Conservation (phyloP, 2,329 filamentous ascomycete species). For the Chalaropsis thielavioides region DNA sequence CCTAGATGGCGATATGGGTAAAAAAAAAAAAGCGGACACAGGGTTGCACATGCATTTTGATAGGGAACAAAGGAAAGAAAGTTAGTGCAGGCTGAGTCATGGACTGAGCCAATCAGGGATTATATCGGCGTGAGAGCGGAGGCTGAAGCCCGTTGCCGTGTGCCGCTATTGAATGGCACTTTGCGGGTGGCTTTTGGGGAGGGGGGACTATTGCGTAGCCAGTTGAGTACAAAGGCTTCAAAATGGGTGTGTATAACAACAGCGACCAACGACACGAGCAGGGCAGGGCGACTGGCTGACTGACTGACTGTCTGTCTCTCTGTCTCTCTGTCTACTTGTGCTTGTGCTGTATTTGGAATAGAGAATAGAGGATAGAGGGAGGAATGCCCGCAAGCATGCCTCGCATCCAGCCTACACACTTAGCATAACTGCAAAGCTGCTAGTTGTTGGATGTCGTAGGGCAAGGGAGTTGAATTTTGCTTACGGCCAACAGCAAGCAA, state of each 20-base stretch:
- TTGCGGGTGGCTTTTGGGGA: not conserved
- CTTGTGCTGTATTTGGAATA: no score
- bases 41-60: not conserved
- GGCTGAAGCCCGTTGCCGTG: conserved; percentile 8
- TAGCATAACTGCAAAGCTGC: not conserved
- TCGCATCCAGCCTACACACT: not conserved
- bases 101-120: not conserved
- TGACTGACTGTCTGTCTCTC: no score
- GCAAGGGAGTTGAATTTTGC: no score
- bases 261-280: no score
- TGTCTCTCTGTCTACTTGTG: no score
- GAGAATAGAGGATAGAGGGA: not conserved
- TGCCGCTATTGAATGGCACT: not conserved
- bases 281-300: no score
- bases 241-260: no score
- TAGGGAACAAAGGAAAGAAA: not conserved
- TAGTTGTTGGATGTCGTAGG: not conserved
- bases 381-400: not conserved
- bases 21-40: not conserved
- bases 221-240: no score
- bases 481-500: no score
- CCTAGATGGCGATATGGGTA: no score
- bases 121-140: not conserved
- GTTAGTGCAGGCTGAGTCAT: conserved; percentile 4
- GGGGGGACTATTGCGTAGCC: not conserved